These are phyloP conservation scores for Fraxinus nigra DNA, from an alignment of 305 asterid species.

Conservation along the genomic window DNA sequence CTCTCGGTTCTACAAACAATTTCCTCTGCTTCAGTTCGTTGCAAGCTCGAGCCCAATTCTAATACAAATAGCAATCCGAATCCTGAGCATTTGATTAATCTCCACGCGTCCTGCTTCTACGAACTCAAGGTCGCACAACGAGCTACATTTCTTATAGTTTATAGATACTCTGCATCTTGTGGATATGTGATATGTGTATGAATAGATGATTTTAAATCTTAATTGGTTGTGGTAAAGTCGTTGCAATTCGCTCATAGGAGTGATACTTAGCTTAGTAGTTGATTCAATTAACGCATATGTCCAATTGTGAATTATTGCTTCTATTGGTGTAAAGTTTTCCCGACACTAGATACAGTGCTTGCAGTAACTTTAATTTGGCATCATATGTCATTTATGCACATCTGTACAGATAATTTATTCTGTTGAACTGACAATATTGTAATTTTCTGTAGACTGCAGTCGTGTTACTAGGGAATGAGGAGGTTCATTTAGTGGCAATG, in stretches of 20 bases:
- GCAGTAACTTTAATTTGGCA: neutral
- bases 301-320: neutral
- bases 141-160: slow-evolving; percentile 5
- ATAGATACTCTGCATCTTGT: neutral
- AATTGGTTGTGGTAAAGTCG: neutral
- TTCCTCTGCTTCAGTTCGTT: slow-evolving; percentile 58
- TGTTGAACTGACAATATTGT: slow-evolving; percentile 5
- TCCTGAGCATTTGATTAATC: slow-evolving; percentile 60
- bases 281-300: neutral
- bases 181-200: neutral
- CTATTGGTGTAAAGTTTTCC: neutral
- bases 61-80: slow-evolving; percentile 30
- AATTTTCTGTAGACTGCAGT: slow-evolving; percentile 72
- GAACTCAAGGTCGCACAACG: slow-evolving; percentile 61
- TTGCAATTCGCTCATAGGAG: slow-evolving; percentile 7
- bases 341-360: neutral
- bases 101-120: slow-evolving; percentile 81
- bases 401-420: neutral
- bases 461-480: slow-evolving; percentile 72
- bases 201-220: neutral
- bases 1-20: slow-evolving; percentile 79
- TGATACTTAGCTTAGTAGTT: slow-evolving; percentile 3
- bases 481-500: slow-evolving; percentile 96
- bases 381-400: neutral
- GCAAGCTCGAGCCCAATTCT: slow-evolving; percentile 84